Conservation (phyloP, 441 rosid genomes). For the Bocquillonia castaneifolia region DNA sequence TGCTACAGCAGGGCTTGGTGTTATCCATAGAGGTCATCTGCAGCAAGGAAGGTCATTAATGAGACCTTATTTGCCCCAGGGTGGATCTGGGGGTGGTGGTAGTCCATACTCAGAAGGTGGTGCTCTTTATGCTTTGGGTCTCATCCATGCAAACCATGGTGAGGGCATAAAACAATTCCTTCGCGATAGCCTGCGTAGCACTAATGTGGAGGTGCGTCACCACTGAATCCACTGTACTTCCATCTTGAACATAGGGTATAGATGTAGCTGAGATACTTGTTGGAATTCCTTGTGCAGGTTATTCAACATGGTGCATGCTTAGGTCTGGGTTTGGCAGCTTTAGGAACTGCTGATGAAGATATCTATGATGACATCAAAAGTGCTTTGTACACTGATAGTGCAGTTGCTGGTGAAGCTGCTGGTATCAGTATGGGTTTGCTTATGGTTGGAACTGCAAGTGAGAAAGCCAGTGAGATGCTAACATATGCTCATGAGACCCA, state of each 20-base stretch:
- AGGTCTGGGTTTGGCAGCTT: conserved; percentile 96
- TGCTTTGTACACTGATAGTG: conserved; percentile 79
- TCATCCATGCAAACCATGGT: conserved; percentile 95
- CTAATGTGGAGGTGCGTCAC: conserved; percentile 69
- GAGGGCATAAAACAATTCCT: conserved; percentile 95
- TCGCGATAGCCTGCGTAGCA: conserved; percentile 74
- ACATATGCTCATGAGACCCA: conserved; percentile 95
- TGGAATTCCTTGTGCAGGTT: conserved; percentile 48
- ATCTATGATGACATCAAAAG: conserved; percentile 81
- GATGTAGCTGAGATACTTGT: conserved; percentile 4
- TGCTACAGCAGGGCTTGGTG: conserved; percentile 96
- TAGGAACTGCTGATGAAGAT: conserved; percentile 97
- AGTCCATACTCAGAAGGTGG: conserved; percentile 98
- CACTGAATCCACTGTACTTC: neutral
- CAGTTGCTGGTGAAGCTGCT: conserved; percentile 99
- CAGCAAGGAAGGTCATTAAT: conserved; percentile 89
- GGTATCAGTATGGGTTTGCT: conserved; percentile 95
- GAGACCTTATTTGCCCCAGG: conserved; percentile 96
- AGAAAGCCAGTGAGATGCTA: conserved; percentile 95
- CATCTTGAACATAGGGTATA: neutral
- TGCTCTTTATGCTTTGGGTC: conserved; percentile 87
- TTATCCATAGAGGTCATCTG: conserved; percentile 83
- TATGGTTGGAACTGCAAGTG: conserved; percentile 98
- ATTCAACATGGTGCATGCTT: conserved; percentile 98
- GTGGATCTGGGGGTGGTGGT: conserved; percentile 82